These are phyloP conservation scores for Sugiyamaella castrensis DNA, from an alignment of 1,139 yeast genomes.

Conservation along the genomic window DNA sequence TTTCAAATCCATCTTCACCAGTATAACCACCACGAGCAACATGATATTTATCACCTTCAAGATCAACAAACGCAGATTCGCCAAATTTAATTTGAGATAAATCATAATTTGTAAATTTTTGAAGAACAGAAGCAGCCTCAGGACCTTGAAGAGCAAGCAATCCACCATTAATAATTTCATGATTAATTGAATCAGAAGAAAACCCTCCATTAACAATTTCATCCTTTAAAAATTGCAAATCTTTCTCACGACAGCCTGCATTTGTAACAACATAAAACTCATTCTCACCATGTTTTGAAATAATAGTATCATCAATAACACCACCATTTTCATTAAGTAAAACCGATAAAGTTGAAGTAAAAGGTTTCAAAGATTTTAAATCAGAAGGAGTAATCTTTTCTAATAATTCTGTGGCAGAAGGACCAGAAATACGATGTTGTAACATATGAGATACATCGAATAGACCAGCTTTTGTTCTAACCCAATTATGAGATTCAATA, in stretches of 20 bases:
- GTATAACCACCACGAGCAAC: slow-evolving; percentile 95
- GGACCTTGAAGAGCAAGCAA: slow-evolving; percentile 94
- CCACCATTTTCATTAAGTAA: slow-evolving; percentile 73
- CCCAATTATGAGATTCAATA: slow-evolving; percentile 93
- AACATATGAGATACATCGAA: slow-evolving; percentile 98
- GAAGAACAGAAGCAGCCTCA: slow-evolving; percentile 60
- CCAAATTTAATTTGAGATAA: slow-evolving; percentile 72
- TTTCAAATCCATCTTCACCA: slow-evolving; percentile 97
- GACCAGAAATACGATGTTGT: slow-evolving; percentile 76
- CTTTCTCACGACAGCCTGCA: slow-evolving; percentile 91
- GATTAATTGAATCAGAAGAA: slow-evolving; percentile 45
- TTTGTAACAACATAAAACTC: slow-evolving; percentile 90
- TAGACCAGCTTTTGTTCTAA: slow-evolving; percentile 78
- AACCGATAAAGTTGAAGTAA: slow-evolving; percentile 72
- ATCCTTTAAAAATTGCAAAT: slow-evolving; percentile 56
- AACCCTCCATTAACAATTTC: slow-evolving; percentile 47
- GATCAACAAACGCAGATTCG: slow-evolving; percentile 53
- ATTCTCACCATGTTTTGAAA: slow-evolving; percentile 78
- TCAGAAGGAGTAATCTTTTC: slow-evolving; percentile 87
- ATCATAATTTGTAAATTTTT: slow-evolving; percentile 59
- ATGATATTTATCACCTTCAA: slow-evolving; percentile 52
- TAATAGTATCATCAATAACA: slow-evolving; percentile 83
- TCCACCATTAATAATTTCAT: slow-evolving; percentile 68
- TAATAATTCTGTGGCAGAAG: slow-evolving; percentile 63
- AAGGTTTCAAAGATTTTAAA: slow-evolving; percentile 51